A percentile compares a stretch with the other conserved stretches of the same genome.
phyloP scores from a whole-genome alignment of 1,284 basidiomycete genomes.

The Ganoderma leucocontextum region DNA sequence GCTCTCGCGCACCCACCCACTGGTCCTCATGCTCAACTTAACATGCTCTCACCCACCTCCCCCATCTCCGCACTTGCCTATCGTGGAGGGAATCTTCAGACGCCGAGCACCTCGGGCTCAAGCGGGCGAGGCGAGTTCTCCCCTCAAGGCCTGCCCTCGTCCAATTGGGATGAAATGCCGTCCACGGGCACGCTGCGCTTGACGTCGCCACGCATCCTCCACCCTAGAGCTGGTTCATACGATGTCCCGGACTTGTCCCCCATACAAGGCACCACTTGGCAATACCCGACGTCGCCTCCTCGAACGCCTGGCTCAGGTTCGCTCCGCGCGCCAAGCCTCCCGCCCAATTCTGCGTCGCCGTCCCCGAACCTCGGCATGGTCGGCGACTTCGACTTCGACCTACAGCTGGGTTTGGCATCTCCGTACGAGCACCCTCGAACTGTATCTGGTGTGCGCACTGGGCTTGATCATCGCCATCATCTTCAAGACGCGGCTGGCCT shows the following conservation, averaged over 20 bases:
- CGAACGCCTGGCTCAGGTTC: not conserved
- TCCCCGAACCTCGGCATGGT: conserved; percentile 6
- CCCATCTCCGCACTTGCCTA: conserved; percentile 1
- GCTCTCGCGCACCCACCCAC: not conserved
- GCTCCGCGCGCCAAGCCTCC: not conserved
- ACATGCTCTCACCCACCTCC: conserved; percentile 10
- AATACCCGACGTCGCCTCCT: conserved; percentile 8
- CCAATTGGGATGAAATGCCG: conserved; percentile 8
- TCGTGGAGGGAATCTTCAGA: conserved; percentile 10
- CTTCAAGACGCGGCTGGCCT: not conserved
- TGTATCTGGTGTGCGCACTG: not conserved
- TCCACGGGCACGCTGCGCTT: conserved; percentile 18
- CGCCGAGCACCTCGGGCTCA: conserved; percentile 18
- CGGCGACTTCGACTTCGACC: conserved; percentile 10
- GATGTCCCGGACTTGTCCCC: conserved; percentile 14
- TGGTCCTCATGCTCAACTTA: not conserved
- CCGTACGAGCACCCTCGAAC: not conserved
- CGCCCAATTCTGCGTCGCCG: conserved; percentile 5
- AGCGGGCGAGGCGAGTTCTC: conserved; percentile 14
- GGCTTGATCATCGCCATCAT: not conserved
- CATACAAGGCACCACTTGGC: conserved; percentile 12
- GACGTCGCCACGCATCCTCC: not conserved
- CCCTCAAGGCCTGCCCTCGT: conserved; percentile 7
- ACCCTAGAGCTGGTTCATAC: conserved; percentile 11
- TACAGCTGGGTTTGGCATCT: not conserved